Percentiles rank a stretch among this genome's conserved stretches.
phyloP scores from a whole-genome alignment of 2,329 filamentous ascomycete species.

The Camillea tinctor region DNA sequence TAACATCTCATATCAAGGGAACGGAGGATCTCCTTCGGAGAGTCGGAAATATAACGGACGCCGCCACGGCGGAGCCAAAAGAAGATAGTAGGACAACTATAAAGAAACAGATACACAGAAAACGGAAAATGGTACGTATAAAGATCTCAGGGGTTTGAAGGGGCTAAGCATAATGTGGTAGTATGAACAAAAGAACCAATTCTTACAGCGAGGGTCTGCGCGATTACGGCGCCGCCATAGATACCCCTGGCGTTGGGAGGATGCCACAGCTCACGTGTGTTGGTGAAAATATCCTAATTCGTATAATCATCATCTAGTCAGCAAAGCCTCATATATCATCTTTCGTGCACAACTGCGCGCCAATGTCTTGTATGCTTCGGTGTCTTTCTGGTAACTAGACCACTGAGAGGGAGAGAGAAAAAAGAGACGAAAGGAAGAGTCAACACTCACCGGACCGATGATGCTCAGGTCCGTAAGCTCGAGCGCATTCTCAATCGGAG shows the following conservation, averaged over 20 bases:
- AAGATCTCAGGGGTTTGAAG: no score
- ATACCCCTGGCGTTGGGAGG: slow-evolving; percentile 89
- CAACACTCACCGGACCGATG: slow-evolving; percentile 64
- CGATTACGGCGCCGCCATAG: slow-evolving; percentile 90
- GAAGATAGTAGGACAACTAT: neutral
- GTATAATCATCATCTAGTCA: slow-evolving; percentile 1
- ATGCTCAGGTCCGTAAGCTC: slow-evolving; percentile 78
- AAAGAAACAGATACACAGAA: neutral
- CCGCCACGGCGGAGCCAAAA: neutral
- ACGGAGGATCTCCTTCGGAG: neutral
- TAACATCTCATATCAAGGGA: neutral
- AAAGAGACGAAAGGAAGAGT: neutral
- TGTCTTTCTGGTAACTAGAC: neutral
- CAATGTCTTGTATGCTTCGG: neutral
- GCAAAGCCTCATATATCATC: slow-evolving; percentile 5
- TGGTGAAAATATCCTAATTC: slow-evolving; percentile 83
- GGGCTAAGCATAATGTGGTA: neutral
- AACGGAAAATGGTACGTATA: neutral
- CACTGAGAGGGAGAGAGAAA: neutral
- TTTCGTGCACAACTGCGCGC: neutral
- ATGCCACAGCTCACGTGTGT: slow-evolving; percentile 88
- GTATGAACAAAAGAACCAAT: neutral
- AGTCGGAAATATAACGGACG: neutral
- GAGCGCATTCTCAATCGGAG: slow-evolving; percentile 84
- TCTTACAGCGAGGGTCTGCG: slow-evolving; percentile 55